Conservation (phyloP, 345 rosid genomes). For the Moricandia arvensis region DNA sequence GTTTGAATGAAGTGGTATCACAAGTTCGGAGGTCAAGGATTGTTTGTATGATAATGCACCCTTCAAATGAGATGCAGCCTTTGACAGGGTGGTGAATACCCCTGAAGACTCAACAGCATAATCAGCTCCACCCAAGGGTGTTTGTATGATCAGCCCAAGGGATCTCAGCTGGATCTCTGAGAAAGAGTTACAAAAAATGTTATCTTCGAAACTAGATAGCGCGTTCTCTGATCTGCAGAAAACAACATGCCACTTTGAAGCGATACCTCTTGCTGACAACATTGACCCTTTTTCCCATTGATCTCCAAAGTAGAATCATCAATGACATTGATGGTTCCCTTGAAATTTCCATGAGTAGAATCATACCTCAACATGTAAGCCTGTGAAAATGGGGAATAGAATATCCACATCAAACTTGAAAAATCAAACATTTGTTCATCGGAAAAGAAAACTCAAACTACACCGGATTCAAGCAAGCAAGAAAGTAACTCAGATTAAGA, state of each 20-base stretch:
- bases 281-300: constrained; percentile 75
- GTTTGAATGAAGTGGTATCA: not conserved
- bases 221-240: constrained; percentile 11
- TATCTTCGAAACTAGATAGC: constrained; percentile 17
- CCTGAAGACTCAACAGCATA: constrained; percentile 97
- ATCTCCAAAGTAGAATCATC: constrained; percentile 86
- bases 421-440: not conserved
- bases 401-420: not conserved
- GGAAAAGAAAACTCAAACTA: not conserved
- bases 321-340: constrained; percentile 70
- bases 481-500: not conserved
- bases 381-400: constrained; percentile 40
- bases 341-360: constrained; percentile 89
- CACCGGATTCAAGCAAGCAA: not conserved
- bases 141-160: constrained; percentile 79
- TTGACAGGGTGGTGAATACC: constrained; percentile 75
- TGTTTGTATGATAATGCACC: constrained; percentile 44
- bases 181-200: constrained; percentile 11
- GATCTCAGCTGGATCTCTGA: constrained; percentile 91
- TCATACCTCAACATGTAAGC: constrained; percentile 98
- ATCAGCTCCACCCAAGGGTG: constrained; percentile 51
- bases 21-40: not conserved
- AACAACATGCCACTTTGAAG: constrained; percentile 14
- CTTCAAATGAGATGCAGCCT: constrained; percentile 91
- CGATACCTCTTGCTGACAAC: constrained; percentile 70